Evolutionary conservation across 345 rosid species (phyloP).

Genomic region (Microcos paniculata): DNA sequence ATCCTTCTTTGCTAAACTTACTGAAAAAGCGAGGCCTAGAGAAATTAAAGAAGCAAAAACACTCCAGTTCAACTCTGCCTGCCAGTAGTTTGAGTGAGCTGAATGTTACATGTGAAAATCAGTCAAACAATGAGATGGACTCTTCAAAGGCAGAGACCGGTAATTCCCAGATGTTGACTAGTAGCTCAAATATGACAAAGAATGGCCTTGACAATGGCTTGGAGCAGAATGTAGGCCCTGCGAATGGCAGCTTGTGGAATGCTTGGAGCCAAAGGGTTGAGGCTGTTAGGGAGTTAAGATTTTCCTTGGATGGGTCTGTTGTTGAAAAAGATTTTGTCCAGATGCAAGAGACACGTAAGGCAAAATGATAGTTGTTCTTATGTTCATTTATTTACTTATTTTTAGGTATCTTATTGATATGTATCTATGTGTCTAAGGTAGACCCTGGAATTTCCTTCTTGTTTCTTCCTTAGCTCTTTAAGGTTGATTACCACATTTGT

Average conservation of each 20-base stretch:
- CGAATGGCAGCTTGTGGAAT: constrained; percentile 54
- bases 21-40: constrained; percentile 63
- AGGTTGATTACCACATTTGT: not conserved
- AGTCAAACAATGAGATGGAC: constrained; percentile 28
- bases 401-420: not conserved
- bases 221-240: constrained; percentile 30
- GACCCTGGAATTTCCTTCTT: not conserved
- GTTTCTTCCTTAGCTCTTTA: not conserved
- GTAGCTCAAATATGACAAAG: constrained; percentile 30
- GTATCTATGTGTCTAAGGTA: not conserved
- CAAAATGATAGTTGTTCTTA: not conserved
- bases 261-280: constrained; percentile 88
- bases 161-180: constrained; percentile 22
- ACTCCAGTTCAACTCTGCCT: constrained; percentile 28
- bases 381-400: not conserved
- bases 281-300: constrained; percentile 64
- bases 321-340: constrained; percentile 38
- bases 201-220: constrained; percentile 22
- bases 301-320: constrained; percentile 73
- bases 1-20: constrained; percentile 62
- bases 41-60: constrained; percentile 50
- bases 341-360: constrained; percentile 46
- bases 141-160: constrained; percentile 24
- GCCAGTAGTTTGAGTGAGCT: constrained; percentile 1
- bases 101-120: constrained; percentile 22